Evolutionary conservation across 352 stramenopile genomes (phyloP), one percentile per base, ranked within the genome.

Genomic region (Elongisporangium undulatum): DNA sequence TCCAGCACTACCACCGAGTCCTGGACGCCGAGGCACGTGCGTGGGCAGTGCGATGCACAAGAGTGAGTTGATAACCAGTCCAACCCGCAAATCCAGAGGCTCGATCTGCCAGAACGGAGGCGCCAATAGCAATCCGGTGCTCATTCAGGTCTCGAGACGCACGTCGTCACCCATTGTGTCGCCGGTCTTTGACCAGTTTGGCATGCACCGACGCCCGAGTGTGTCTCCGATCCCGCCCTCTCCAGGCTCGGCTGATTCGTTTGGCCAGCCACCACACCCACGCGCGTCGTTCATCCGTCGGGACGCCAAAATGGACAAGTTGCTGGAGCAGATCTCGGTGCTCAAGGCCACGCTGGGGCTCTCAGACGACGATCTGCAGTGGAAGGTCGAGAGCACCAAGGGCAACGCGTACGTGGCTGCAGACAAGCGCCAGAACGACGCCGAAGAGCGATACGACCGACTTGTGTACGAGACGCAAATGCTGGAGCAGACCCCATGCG

Each of bases 291-390:
- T 76, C 19, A 51, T 73, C 24, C 71, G 79, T 13, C 74, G 73
- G 21, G 73, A 87, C 38, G 81, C 73, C 56, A 85, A 85, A 41
- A 71, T 90, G 50, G 75, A 89, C 55, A 71, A 74, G 24, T 66
- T 92, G 4, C 71, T 88, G 22, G 83, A 92, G 60, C 83, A 92
- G 48, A 74, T 92, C 53, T 81, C 75, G 5, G 75, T 92, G 8
- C 68, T 92, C 20, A 92, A 92, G 51, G 84, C 80, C 15, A 79
- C 75, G 17, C 66, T 92, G 3, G 83, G 83, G 3, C 71, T 92
- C 19, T 87, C 77, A 9, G 83, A 92, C 13, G 83, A 92, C 67
- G 83, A 92, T 19, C 68, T 92, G 24, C 70, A 86, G 50, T 93
- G 81, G 83, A 88, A 89, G 59, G 77, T 93, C 23, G 81, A 93